phyloP scores from a whole-genome alignment of 169 alveolate species.

The Plasmodium malariae region DNA sequence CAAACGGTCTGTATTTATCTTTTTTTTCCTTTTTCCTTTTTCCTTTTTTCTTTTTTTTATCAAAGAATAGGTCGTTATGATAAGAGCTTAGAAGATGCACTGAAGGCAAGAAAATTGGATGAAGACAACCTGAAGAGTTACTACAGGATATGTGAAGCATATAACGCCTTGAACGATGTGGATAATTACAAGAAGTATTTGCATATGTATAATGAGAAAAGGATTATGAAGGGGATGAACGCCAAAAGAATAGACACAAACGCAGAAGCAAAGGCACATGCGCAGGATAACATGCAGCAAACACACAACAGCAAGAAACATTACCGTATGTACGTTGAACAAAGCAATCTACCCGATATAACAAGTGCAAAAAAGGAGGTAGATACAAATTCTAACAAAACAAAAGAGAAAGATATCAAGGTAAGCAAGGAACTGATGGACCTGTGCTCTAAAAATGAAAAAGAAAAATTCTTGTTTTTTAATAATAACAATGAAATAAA shows the following conservation, averaged over 20 bases:
- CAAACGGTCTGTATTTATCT: no score
- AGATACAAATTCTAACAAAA: neutral
- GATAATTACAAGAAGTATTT: slow-evolving; percentile 36
- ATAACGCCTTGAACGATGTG: slow-evolving; percentile 30
- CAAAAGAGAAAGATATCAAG: slow-evolving; percentile 1
- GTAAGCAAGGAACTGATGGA: slow-evolving; percentile 30
- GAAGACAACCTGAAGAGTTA: slow-evolving; percentile 53
- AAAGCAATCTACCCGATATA: neutral
- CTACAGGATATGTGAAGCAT: slow-evolving; percentile 60
- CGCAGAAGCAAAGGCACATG: neutral
- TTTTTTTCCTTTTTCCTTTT: no score
- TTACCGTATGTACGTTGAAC: neutral
- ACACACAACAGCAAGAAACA: neutral
- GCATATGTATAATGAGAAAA: slow-evolving; percentile 20
- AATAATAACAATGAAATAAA: neutral
- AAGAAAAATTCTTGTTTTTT: slow-evolving; percentile 26
- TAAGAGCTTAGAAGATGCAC: slow-evolving; percentile 48
- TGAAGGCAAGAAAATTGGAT: slow-evolving; percentile 42
- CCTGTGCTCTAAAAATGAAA: slow-evolving; percentile 24
- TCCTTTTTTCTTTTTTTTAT: neutral
- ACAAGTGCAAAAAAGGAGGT: neutral
- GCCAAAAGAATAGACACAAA: neutral
- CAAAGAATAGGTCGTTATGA: slow-evolving; percentile 41
- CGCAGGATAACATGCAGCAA: neutral
- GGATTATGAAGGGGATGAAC: neutral